Percentiles rank a stretch among this genome's conserved stretches.
phyloP scores from a whole-genome alignment of 305 asterid genomes.

The Fraxinus angustifolia region DNA sequence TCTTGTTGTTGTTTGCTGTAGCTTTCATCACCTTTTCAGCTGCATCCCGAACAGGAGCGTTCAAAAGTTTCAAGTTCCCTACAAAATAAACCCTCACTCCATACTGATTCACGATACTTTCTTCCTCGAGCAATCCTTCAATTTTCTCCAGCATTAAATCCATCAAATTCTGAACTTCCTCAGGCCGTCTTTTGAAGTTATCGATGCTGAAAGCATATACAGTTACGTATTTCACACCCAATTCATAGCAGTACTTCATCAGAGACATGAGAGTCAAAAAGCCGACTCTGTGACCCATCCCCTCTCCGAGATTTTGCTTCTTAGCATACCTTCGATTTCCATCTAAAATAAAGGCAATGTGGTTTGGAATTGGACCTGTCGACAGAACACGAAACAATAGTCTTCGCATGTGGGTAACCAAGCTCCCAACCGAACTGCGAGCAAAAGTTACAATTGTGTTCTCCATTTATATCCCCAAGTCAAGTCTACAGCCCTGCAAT shows the following conservation, averaged over 20 bases:
- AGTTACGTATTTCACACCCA: conserved; percentile 54
- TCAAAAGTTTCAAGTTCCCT: conserved; percentile 59
- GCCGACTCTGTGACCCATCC: conserved; percentile 72
- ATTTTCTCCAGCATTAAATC: conserved; percentile 72
- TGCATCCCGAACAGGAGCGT: conserved; percentile 44
- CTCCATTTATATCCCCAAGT: conserved; percentile 29
- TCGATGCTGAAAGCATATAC: conserved; percentile 79
- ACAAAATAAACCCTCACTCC: conserved; percentile 64
- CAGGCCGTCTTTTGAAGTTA: conserved; percentile 63
- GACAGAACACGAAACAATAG: conserved; percentile 50
- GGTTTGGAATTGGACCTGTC: conserved; percentile 63
- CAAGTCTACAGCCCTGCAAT: conserved; percentile 4
- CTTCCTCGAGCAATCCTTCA: conserved; percentile 60
- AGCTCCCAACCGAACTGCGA: conserved; percentile 34
- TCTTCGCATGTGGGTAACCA: conserved; percentile 40
- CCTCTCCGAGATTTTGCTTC: conserved; percentile 47
- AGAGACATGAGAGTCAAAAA: conserved; percentile 57
- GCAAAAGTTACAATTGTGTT: conserved; percentile 16
- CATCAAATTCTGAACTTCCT: conserved; percentile 60
- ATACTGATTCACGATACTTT: conserved; percentile 46
- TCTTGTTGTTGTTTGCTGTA: conserved; percentile 40
- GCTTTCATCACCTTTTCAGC: conserved; percentile 66
- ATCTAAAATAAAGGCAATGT: conserved; percentile 65
- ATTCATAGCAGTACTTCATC: conserved; percentile 68
- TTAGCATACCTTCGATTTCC: conserved; percentile 68